phyloP scores from a whole-genome alignment of 495 filamentous ascomycete genomes.

The Daldinia vernicosa region DNA sequence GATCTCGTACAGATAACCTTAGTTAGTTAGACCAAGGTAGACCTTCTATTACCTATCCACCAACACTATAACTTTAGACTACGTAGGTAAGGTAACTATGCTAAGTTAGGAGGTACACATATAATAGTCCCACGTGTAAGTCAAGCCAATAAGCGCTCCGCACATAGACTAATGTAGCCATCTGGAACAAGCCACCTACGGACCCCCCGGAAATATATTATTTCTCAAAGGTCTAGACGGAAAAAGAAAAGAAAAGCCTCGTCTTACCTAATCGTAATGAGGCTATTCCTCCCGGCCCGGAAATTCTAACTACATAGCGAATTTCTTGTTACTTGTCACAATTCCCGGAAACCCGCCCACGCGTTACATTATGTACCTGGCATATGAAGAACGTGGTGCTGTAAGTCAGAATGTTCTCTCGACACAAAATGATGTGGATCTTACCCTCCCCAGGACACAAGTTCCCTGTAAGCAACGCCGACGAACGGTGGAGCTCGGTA shows the following conservation, averaged over 20 bases:
- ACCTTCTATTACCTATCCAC: not conserved
- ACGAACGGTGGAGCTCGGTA: conserved; percentile 42
- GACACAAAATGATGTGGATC: conserved; percentile 37
- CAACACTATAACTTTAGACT: too few relatives aligned
- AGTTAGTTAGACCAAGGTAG: conserved; percentile 13
- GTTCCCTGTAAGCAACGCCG: conserved; percentile 23
- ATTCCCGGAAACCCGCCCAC: conserved; percentile 35
- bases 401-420: conserved; percentile 36
- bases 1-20: conserved; percentile 18
- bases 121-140: conserved; percentile 17
- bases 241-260: not conserved
- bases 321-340: conserved; percentile 31
- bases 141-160: conserved; percentile 1
- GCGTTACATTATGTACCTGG: conserved; percentile 42
- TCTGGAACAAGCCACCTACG: not conserved
- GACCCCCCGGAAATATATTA: not conserved
- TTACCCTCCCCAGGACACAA: conserved; percentile 11
- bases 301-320: not conserved
- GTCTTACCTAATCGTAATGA: conserved; percentile 7
- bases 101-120: too few relatives aligned
- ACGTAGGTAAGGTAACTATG: too few relatives aligned
- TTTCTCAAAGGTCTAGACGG: not conserved
- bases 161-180: not conserved
- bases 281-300: conserved; percentile 16
- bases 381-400: conserved; percentile 43